These are phyloP conservation scores for Phytopythium boreale DNA, from an alignment of 352 stramenopile species.

Conservation along the genomic window DNA sequence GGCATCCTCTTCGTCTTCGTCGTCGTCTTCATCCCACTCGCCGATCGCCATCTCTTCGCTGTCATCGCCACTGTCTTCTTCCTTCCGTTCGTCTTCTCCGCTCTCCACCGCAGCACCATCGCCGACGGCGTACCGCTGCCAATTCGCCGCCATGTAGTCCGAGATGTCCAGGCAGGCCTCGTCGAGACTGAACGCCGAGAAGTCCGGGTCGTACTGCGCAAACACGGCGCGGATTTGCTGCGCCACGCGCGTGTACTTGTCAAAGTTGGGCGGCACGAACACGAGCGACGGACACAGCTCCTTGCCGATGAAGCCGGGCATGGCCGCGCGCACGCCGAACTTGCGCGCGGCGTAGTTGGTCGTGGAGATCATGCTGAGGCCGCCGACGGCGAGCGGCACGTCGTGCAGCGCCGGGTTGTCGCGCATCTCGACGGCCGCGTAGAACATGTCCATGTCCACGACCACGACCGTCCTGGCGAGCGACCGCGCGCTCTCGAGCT, in stretches of 20 bases:
- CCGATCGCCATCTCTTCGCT: not conserved
- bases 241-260: conserved; percentile 87
- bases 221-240: conserved; percentile 83
- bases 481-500: conserved; percentile 53
- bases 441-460: conserved; percentile 98
- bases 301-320: conserved; percentile 96
- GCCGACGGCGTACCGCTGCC: conserved; percentile 34
- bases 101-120: conserved; percentile 1
- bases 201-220: conserved; percentile 92
- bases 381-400: conserved; percentile 91
- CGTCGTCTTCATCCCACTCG: conserved; percentile 6
- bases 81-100: not conserved
- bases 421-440: conserved; percentile 95
- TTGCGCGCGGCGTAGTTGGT: conserved; percentile 94
- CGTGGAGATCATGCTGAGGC: conserved; percentile 93
- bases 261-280: conserved; percentile 91
- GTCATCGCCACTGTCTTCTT: not conserved
- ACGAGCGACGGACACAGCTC: conserved; percentile 92
- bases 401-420: conserved; percentile 85
- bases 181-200: conserved; percentile 90
- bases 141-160: conserved; percentile 75
- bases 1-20: not conserved
- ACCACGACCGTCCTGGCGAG: conserved; percentile 85
- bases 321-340: conserved; percentile 94
- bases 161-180: conserved; percentile 95